Evolutionary conservation across 345 rosid genomes (phyloP).

Genomic region (Syzygium aqueum): DNA sequence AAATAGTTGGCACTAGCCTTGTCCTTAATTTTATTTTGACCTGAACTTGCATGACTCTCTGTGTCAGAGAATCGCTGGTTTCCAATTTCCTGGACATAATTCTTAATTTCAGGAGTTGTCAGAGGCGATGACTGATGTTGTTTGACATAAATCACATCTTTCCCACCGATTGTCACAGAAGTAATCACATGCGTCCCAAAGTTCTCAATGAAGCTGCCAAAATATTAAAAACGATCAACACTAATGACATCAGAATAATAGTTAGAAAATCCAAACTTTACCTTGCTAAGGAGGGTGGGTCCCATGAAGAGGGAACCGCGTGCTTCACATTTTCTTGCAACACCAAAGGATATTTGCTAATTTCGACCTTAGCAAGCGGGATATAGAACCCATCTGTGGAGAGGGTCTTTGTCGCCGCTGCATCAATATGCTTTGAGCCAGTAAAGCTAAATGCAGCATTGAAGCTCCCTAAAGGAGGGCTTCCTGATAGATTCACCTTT

Average conservation of each 20-base stretch:
- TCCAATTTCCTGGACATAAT: constrained; percentile 56
- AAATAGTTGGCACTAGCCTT: constrained; percentile 42
- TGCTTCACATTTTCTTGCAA: constrained; percentile 43
- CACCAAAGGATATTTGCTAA: constrained; percentile 22
- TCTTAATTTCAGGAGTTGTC: constrained; percentile 46
- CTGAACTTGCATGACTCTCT: constrained; percentile 28
- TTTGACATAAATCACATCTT: constrained; percentile 60
- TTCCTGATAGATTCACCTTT: constrained; percentile 38
- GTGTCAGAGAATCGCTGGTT: constrained; percentile 52
- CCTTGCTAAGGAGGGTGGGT: constrained; percentile 61
- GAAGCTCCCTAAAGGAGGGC: constrained; percentile 55
- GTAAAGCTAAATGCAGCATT: constrained; percentile 60
- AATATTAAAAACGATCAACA: constrained; percentile 7
- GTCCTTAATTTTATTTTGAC: constrained; percentile 50
- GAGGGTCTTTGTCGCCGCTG: constrained; percentile 48
- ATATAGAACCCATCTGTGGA: constrained; percentile 51
- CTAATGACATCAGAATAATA: background rate
- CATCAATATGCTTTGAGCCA: constrained; percentile 47
- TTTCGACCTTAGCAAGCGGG: constrained; percentile 53
- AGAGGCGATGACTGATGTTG: constrained; percentile 66
- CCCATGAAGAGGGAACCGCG: constrained; percentile 53
- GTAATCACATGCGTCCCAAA: constrained; percentile 66
- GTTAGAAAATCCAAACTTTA: constrained; percentile 7
- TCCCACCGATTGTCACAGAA: constrained; percentile 70
- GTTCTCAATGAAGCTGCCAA: constrained; percentile 59